Evolutionary conservation across 208 protist genomes (phyloP), one percentile per base, ranked within the genome.

Genomic region (Crithidia bombi): DNA sequence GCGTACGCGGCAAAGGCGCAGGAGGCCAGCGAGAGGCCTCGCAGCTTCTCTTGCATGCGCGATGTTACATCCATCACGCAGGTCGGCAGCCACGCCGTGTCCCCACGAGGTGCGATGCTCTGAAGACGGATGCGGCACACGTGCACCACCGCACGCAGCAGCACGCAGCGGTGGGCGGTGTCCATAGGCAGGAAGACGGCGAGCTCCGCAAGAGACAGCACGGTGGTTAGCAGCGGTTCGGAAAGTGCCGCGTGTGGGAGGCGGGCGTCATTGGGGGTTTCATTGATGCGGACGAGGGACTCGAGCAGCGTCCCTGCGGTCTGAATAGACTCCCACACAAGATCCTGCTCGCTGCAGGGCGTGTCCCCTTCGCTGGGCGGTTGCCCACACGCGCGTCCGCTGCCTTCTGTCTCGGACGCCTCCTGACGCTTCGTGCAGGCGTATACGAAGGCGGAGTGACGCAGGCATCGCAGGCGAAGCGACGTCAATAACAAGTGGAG

Each of bases 401-500:
- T 12, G 28, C 23, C 33, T 32, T n/a, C 3, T 32, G 4, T 6
- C 5, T 54, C 49, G 1, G 62, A 12, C 14, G 14, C 4, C 26
- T 3, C 17, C 12, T 4, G 30, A 15, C 38, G 15, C 9, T 19
- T 21, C 1, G 23, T 50, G 33, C 43, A 63, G 21, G 65, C 54
- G 26, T 43, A 21, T 10, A 59, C 69, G 28, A 82, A 25, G 5
- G 68, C 63, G 36, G 69, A 5, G 63, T 86, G 77, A 1, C 77
- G 73, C 61, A 83, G 62, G 43, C 59, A 39, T 11, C 76, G 64
- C 56, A 80, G 69, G 11, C 65, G 58, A 32, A 86, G 64, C 38
- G 59, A 63, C 32, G 65, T 49, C 9, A 65, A 50, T 33, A 73
- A 25, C 46, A 82, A 58, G 9, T 23, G 41, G 26, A 69, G 44